Percentiles rank a stretch among this genome's conserved stretches.
These are phyloP conservation scores for Rhinocladiella similis DNA, from an alignment of 2,329 filamentous ascomycete species.

Conservation along the genomic window DNA sequence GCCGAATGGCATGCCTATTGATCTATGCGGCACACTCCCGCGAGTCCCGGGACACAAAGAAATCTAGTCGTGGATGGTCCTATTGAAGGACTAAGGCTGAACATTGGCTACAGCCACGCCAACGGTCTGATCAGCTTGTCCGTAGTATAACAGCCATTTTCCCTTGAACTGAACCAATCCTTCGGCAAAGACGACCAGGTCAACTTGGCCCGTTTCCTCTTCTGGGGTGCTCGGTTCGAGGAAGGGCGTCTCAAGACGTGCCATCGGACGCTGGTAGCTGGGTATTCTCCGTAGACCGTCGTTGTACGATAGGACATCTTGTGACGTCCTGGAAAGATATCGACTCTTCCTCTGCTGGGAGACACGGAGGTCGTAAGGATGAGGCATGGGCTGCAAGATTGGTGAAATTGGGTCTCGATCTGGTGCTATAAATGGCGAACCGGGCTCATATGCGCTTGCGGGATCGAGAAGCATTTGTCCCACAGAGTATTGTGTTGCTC, in stretches of 20 bases:
- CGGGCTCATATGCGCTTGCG: conserved; percentile 6
- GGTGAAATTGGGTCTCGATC: too few species aligned
- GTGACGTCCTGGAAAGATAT: not conserved
- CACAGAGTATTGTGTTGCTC: conserved; percentile 30
- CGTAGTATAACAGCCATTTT: conserved; percentile 36
- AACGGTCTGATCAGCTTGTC: conserved; percentile 27
- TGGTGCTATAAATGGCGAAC: not conserved
- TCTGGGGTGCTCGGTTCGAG: conserved; percentile 29
- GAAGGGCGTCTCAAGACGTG: conserved; percentile 33
- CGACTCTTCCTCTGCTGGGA: too few species aligned
- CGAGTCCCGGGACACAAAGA: too few species aligned
- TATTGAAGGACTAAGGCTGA: too few species aligned
- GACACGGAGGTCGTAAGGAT: not conserved
- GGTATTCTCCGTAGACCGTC: too few species aligned
- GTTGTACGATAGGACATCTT: not conserved
- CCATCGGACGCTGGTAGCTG: conserved; percentile 24
- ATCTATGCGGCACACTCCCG: too few species aligned
- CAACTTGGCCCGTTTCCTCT: conserved; percentile 33
- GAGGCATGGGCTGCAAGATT: too few species aligned
- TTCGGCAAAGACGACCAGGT: conserved; percentile 34
- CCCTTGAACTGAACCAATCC: conserved; percentile 35
- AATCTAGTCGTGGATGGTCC: too few species aligned
- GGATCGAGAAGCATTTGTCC: conserved; percentile 36
- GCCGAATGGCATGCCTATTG: too few species aligned
- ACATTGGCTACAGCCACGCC: conserved; percentile 7